A percentile compares a stretch with the other conserved stretches of the same genome.
Conservation (phyloP, 371 early-diverging fungal species). For the Basidiobolus heterosporus region DNA sequence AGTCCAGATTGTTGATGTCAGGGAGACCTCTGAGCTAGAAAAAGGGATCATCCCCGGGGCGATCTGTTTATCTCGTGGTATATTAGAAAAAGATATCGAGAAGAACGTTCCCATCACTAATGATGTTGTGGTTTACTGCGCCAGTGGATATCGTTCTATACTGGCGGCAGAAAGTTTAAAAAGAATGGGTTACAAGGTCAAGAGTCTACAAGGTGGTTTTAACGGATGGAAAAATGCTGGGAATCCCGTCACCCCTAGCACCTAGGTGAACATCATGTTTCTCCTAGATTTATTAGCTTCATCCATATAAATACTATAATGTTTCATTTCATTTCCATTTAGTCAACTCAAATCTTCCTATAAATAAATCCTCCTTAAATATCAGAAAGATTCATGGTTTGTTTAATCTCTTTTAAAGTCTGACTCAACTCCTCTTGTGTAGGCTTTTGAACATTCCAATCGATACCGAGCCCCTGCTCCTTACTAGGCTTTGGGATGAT, state of each 20-base stretch:
- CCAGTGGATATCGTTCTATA: conserved; percentile 29
- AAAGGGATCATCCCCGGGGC: conserved; percentile 21
- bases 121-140: conserved; percentile 36
- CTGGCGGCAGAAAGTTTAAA: conserved; percentile 36
- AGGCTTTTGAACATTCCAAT: conserved; percentile 13
- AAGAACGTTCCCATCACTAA: conserved; percentile 8
- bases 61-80: conserved; percentile 16
- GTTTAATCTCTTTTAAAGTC: conserved; percentile 14
- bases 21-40: conserved; percentile 17
- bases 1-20: conserved; percentile 14
- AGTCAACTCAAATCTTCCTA: no score
- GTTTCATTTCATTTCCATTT: no score
- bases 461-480: conserved; percentile 7
- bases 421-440: conserved; percentile 17
- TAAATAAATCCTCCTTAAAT: no score
- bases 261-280: no score
- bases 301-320: no score
- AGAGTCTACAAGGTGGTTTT: conserved; percentile 5
- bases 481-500: conserved; percentile 11
- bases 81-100: conserved; percentile 17
- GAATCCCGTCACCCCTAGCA: conserved; percentile 1
- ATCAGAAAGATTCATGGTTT: conserved; percentile 11
- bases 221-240: conserved; percentile 5
- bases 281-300: no score
- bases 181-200: conserved; percentile 29